phyloP scores from a whole-genome alignment of 257 asterid genomes.

The Solanum etuberosum region DNA sequence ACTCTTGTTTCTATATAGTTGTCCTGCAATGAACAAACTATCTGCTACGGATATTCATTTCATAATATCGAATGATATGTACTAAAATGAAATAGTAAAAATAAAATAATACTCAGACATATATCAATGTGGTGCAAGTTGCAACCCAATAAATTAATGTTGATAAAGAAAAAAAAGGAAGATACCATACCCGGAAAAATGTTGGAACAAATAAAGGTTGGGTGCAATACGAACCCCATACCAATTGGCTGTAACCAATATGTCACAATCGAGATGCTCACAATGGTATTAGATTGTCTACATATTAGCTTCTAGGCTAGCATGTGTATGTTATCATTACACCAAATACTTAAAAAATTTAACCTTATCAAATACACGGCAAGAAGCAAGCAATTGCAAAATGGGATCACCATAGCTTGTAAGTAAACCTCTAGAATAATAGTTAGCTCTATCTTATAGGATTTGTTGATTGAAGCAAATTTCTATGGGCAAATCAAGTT shows the following conservation, averaged over 20 bases:
- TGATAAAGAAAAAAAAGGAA: neutral
- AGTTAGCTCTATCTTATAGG: neutral
- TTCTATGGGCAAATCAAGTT: neutral
- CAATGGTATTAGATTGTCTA: neutral
- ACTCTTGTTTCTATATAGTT: neutral
- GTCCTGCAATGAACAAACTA: neutral
- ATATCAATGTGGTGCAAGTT: neutral
- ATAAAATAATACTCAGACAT: neutral
- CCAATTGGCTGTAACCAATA: neutral
- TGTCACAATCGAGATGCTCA: neutral
- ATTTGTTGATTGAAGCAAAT: neutral
- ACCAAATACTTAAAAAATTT: neutral
- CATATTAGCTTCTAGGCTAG: neutral
- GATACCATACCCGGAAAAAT: neutral
- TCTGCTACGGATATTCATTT: neutral
- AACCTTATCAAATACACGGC: neutral
- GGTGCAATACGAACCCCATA: neutral
- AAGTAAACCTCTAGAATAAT: neutral
- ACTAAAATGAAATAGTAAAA: neutral
- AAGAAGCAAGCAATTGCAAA: neutral
- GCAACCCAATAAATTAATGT: neutral
- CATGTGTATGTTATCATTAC: neutral
- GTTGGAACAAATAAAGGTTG: neutral
- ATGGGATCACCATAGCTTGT: neutral
- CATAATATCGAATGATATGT: neutral